Conservation (phyloP, 2,329 filamentous ascomycete genomes). For the Phialemonium atrogriseum region DNA sequence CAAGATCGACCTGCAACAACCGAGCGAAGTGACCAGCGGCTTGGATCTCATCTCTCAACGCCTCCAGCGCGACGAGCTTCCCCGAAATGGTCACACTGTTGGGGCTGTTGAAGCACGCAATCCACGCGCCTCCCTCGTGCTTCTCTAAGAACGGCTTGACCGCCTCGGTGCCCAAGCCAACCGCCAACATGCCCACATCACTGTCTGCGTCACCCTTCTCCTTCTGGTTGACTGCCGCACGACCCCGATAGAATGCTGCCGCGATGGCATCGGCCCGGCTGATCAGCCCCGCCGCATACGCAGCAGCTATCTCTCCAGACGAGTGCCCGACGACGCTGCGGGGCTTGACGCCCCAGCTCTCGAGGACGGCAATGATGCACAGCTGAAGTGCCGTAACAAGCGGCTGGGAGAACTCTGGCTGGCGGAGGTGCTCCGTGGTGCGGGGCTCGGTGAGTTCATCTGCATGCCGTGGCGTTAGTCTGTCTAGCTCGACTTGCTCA, state of each 20-base stretch:
- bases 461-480: too few species aligned
- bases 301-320: slow-evolving; percentile 23
- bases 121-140: slow-evolving; percentile 9
- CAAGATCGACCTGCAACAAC: slow-evolving; percentile 18
- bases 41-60: slow-evolving; percentile 9
- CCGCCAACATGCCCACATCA: slow-evolving; percentile 26
- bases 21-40: slow-evolving; percentile 17
- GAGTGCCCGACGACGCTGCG: slow-evolving; percentile 20
- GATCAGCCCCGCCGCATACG: slow-evolving; percentile 17
- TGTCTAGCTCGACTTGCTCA: too few species aligned
- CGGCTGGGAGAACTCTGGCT: slow-evolving; percentile 22
- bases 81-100: slow-evolving; percentile 21
- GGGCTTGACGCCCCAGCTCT: slow-evolving; percentile 14
- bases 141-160: slow-evolving; percentile 9
- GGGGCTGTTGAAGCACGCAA: slow-evolving; percentile 20
- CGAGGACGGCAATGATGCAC: slow-evolving; percentile 19
- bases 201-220: slow-evolving; percentile 1
- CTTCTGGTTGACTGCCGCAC: slow-evolving; percentile 8
- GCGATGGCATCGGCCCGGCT: slow-evolving; percentile 16
- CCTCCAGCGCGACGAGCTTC: slow-evolving; percentile 5
- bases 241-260: slow-evolving; percentile 18
- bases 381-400: slow-evolving; percentile 28
- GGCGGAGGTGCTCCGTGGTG: slow-evolving; percentile 10
- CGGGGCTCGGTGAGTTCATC: slow-evolving; percentile 8
- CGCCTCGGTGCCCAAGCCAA: slow-evolving; percentile 14